Evolutionary conservation across 768 basidiomycete genomes (phyloP).

Genomic region (Saitozyma podzolica): DNA sequence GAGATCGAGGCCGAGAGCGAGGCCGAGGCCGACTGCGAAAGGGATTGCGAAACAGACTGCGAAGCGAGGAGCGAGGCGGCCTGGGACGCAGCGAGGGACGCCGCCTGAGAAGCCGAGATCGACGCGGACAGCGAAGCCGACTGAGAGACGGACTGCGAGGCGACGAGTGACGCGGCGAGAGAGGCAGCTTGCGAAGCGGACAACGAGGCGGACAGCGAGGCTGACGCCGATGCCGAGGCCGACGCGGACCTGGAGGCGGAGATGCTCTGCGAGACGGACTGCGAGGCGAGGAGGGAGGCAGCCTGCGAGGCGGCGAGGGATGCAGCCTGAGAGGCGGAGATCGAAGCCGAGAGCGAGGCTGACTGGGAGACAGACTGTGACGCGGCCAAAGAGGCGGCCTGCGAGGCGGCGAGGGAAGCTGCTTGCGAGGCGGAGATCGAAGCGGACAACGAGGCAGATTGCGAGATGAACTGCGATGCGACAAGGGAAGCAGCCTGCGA

Average conservation of each 20-base stretch:
- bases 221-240: slow-evolving; percentile 1
- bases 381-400: slow-evolving; percentile 3
- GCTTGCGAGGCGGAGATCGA: not conserved
- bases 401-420: slow-evolving; percentile 5
- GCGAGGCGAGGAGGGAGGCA: slow-evolving; percentile 6
- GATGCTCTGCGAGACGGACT: slow-evolving; percentile 1
- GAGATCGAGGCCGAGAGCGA: not conserved
- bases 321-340: not conserved
- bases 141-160: slow-evolving; percentile 6
- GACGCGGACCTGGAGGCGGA: not conserved
- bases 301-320: slow-evolving; percentile 6
- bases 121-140: slow-evolving; percentile 2
- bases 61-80: slow-evolving; percentile 7
- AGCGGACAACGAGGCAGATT: not conserved
- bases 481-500: not conserved
- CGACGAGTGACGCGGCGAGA: not conserved
- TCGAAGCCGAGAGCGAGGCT: not conserved
- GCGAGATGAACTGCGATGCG: not conserved
- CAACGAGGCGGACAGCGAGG: not conserved
- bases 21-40: slow-evolving; percentile 8
- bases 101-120: not conserved
- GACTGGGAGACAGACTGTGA: not conserved
- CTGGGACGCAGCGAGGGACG: not conserved
- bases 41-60: not conserved
- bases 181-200: not conserved